Percentiles rank a stretch among this genome's conserved stretches.
phyloP scores from a whole-genome alignment of 257 asterid genomes.

The Craterostigma plantagineum region DNA sequence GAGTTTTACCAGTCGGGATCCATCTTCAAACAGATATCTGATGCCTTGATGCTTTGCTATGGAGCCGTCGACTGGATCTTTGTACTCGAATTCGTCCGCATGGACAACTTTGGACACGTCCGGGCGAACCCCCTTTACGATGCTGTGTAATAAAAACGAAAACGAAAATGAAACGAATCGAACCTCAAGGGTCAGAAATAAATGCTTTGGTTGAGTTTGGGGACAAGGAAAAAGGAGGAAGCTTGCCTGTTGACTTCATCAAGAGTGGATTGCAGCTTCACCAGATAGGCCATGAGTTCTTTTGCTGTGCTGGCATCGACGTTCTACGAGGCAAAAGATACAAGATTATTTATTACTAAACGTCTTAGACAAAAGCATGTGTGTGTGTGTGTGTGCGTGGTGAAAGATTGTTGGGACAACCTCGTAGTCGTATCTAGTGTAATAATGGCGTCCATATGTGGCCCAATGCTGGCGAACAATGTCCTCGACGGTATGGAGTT shows the following conservation, averaged over 20 bases:
- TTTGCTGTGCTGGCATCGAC: constrained; percentile 81
- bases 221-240: constrained; percentile 1
- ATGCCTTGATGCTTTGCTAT: constrained; percentile 92
- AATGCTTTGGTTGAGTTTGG: background rate
- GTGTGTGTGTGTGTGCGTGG: too few relatives aligned
- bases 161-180: too few relatives aligned
- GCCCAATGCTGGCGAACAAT: constrained; percentile 95
- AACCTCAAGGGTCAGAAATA: background rate
- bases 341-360: too few relatives aligned
- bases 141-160: constrained; percentile 21
- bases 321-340: constrained; percentile 33
- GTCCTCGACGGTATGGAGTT: constrained; percentile 79
- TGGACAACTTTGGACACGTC: constrained; percentile 52
- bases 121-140: constrained; percentile 40
- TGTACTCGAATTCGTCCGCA: constrained; percentile 96
- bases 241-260: constrained; percentile 68
- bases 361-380: too few relatives aligned
- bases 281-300: constrained; percentile 83
- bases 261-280: constrained; percentile 71
- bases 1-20: constrained; percentile 79
- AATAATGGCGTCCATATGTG: constrained; percentile 88
- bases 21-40: constrained; percentile 79
- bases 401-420: constrained; percentile 25
- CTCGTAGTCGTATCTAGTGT: constrained; percentile 95
- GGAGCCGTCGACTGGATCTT: constrained; percentile 96